Evolutionary conservation across 176 grass and related monocot species (phyloP), one percentile per base, ranked within the genome.

Genomic region (Areca catechu): DNA sequence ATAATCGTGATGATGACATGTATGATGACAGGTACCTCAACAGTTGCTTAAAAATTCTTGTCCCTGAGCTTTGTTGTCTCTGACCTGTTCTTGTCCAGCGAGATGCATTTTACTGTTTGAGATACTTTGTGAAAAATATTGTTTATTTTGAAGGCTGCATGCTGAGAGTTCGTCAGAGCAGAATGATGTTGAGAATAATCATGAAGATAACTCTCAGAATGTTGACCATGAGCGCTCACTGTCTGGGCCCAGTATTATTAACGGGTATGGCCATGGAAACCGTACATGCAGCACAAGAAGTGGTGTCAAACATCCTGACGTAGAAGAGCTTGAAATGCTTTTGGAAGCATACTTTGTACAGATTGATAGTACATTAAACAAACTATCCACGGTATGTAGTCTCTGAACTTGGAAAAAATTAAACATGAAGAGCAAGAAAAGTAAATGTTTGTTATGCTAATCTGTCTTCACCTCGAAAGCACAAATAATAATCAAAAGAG

Each of bases 261-360:
- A 71, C 53, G 23, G 10, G 6, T 24, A 71, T 48, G 34, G 48
- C 56, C 68, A 71, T 16, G 56, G 48, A 71, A 61, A 48, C 20
- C 56, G 24, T 53, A 71, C 57, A n/a, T 61, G 21, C 18, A 71
- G 69, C 49, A 71, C 24, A 20, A 71, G 57, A 61, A 71, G 69
- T 50, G 22, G 69, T 48, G 61, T 24, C 69, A 71, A 71, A 58
- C 69, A 71, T 17, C 57, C 53, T 3, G 48, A 80, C 20, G 71
- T 83, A 30, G 71, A 92, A 60, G 83, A 86, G 63, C 69, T 86
- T 28, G 88, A 92, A 74, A 92, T 61, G 63, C 74, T 92, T 1
- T 78, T 92, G 20, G 83, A 92, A 48, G 70, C 88, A 15, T 92
- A 83, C 67, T 86, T 92, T 58, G 73, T 92, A 57, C 83, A 92